Conservation (phyloP, 2,329 filamentous ascomycete genomes). For the Penicillium digitatum region DNA sequence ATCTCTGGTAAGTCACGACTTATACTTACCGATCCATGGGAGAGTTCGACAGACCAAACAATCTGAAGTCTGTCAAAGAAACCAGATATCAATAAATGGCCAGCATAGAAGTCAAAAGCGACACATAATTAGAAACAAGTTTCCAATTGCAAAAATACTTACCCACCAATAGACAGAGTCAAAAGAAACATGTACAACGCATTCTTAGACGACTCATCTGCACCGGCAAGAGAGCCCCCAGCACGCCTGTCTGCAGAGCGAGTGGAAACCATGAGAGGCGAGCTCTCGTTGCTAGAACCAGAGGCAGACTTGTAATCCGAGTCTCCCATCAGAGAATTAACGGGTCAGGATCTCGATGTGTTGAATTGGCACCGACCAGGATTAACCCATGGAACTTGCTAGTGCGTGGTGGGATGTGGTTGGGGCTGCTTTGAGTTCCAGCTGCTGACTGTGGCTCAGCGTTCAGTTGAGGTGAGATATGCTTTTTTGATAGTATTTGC, state of each 20-base stretch:
- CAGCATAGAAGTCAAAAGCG: background rate
- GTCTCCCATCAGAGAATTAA: background rate
- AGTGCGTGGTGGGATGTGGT: background rate
- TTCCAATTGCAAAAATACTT: conserved; percentile 22
- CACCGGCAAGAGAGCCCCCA: conserved; percentile 35
- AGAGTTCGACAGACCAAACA: conserved; percentile 92
- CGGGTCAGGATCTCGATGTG: background rate
- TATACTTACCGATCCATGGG: conserved; percentile 70
- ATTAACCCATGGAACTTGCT: background rate
- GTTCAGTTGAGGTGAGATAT: background rate
- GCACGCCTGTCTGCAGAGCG: background rate
- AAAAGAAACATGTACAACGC: conserved; percentile 80
- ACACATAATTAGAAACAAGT: background rate
- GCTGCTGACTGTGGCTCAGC: background rate
- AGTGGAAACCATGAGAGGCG: conserved; percentile 30
- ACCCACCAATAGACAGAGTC: conserved; percentile 78
- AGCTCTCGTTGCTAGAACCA: conserved; percentile 21
- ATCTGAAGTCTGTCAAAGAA: conserved; percentile 66
- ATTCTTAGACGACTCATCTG: conserved; percentile 64
- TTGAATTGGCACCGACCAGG: background rate
- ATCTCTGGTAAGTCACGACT: background rate
- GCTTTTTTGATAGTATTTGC: background rate
- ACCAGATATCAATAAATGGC: conserved; percentile 9
- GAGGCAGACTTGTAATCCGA: background rate
- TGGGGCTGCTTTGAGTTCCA: background rate